Conservation (phyloP, 257 asterid genomes). For the Cinchona pubescens region DNA sequence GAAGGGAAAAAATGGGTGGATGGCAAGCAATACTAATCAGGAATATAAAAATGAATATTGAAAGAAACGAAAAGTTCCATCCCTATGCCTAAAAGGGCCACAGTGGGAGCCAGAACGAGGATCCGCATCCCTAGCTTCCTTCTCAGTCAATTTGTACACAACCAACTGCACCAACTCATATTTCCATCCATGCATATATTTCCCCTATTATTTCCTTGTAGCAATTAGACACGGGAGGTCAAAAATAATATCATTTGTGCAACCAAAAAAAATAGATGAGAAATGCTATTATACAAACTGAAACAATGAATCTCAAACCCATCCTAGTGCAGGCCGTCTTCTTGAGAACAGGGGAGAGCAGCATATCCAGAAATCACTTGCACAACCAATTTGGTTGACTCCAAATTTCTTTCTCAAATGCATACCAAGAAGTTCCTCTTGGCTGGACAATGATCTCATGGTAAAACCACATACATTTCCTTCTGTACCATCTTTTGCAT, state of each 20-base stretch:
- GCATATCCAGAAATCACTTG: conserved; percentile 26
- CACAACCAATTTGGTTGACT: conserved; percentile 29
- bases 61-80: conserved; percentile 3
- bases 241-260: conserved; percentile 47
- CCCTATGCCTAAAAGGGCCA: conserved; percentile 36
- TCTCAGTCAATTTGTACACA: conserved; percentile 31
- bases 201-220: conserved; percentile 42
- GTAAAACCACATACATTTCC: conserved; percentile 23
- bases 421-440: conserved; percentile 33
- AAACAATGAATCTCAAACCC: conserved; percentile 57
- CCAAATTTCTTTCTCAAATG: conserved; percentile 31
- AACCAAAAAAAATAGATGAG: conserved; percentile 43
- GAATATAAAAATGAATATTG: neutral
- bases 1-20: conserved; percentile 25
- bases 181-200: conserved; percentile 19
- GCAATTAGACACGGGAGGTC: conserved; percentile 34
- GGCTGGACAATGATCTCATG: conserved; percentile 30
- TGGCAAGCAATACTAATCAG: conserved; percentile 28
- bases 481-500: conserved; percentile 23
- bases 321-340: conserved; percentile 38
- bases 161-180: conserved; percentile 17
- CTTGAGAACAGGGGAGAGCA: conserved; percentile 31
- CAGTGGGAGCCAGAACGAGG: conserved; percentile 31
- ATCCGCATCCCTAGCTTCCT: conserved; percentile 29
- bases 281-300: conserved; percentile 57